phyloP scores from a whole-genome alignment of 2,329 filamentous ascomycete genomes.

The Pseudonectria foliicola region DNA sequence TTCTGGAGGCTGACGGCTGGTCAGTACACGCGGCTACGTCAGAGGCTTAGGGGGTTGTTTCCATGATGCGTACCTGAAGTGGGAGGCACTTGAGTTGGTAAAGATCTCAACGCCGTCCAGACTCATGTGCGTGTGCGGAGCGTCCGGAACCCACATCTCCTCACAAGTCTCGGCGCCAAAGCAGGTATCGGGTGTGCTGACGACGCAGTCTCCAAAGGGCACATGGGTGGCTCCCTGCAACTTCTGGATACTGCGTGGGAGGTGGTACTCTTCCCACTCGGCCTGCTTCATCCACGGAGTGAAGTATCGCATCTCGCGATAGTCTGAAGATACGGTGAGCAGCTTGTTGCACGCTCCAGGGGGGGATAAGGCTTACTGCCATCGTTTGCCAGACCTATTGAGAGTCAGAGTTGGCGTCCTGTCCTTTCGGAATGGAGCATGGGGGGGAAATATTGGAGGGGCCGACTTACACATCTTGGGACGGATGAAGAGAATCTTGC shows the following conservation, averaged over 20 bases:
- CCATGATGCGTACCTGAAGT: too few relatives aligned
- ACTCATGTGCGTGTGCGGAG: constrained; percentile 13
- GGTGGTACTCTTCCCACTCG: constrained; percentile 30
- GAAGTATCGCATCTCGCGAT: constrained; percentile 34
- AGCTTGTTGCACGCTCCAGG: constrained; percentile 1
- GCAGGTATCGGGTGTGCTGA: constrained; percentile 32
- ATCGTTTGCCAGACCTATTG: constrained; percentile 19
- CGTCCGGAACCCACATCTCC: constrained; percentile 21
- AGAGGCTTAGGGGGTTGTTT: too few relatives aligned
- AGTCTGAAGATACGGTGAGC: constrained; percentile 60
- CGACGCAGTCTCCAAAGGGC: constrained; percentile 34
- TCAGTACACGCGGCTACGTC: too few relatives aligned
- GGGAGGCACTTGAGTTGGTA: too few relatives aligned
- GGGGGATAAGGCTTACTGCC: too few relatives aligned
- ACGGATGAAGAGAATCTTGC: constrained; percentile 62
- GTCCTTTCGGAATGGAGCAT: neutral
- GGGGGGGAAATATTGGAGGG: neutral
- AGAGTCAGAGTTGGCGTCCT: neutral
- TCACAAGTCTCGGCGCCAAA: constrained; percentile 35
- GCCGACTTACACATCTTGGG: constrained; percentile 50
- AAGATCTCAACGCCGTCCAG: constrained; percentile 62
- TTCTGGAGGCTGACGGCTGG: constrained; percentile 57
- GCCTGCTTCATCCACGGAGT: constrained; percentile 32
- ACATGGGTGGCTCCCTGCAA: constrained; percentile 33
- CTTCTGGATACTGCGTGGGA: constrained; percentile 49